Conservation (phyloP, 1,139 yeast species). For the Zygoascus hellenicus region DNA sequence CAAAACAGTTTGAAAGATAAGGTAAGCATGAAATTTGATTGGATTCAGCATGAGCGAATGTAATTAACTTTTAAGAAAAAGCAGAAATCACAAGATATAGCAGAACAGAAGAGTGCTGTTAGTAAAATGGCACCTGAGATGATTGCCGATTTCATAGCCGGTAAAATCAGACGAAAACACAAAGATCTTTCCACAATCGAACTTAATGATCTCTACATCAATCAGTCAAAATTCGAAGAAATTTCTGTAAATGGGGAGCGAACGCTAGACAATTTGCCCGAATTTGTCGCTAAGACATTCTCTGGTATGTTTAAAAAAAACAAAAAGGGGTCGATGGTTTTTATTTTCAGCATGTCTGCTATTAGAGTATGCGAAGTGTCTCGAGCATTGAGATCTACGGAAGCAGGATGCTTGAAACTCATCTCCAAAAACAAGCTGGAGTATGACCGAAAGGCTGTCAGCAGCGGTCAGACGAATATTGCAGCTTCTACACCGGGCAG, state of each 20-base stretch:
- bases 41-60: conserved; percentile 13
- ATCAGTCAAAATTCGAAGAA: conserved; percentile 45
- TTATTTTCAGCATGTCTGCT: conserved; percentile 65
- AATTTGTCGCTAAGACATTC: conserved; percentile 25
- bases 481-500: conserved; percentile 67
- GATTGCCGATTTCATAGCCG: conserved; percentile 56
- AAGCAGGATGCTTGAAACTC: conserved; percentile 50
- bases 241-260: conserved; percentile 47
- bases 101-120: conserved; percentile 45
- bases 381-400: conserved; percentile 44
- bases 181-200: conserved; percentile 59
- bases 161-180: conserved; percentile 45
- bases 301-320: conserved; percentile 8
- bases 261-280: conserved; percentile 42
- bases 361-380: conserved; percentile 67
- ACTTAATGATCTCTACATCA: conserved; percentile 50
- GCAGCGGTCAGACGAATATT: conserved; percentile 45
- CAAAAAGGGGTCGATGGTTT: conserved; percentile 35
- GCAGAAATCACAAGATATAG: conserved; percentile 54
- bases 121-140: conserved; percentile 49
- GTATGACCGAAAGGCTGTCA: conserved; percentile 51
- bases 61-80: conserved; percentile 45
- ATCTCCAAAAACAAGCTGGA: conserved; percentile 61
- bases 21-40: neutral
- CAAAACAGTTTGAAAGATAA: conserved; percentile 21